phyloP scores from a whole-genome alignment of 1,284 basidiomycete genomes.

The Anthracocystis setariae region DNA sequence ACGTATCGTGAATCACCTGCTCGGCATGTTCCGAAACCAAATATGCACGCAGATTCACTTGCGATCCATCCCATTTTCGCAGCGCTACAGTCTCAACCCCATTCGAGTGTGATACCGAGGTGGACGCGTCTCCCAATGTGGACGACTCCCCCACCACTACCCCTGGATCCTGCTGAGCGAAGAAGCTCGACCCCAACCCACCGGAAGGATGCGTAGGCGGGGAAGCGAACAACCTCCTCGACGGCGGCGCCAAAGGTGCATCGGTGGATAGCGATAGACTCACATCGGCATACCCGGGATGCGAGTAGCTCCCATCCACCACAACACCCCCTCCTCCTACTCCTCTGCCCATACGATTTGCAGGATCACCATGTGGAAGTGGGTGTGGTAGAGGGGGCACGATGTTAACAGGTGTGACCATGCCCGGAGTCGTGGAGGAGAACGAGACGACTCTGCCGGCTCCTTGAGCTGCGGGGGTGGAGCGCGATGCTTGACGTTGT shows the following conservation, averaged over 20 bases:
- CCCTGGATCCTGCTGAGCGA: no score
- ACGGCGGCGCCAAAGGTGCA: background rate
- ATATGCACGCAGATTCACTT: slow-evolving; percentile 6
- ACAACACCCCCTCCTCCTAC: background rate
- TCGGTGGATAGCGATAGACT: background rate
- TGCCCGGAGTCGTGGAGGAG: background rate
- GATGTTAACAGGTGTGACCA: background rate
- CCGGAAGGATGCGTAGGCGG: background rate
- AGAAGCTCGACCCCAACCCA: background rate
- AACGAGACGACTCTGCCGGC: slow-evolving; percentile 4
- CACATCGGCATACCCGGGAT: background rate
- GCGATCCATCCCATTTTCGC: slow-evolving; percentile 34
- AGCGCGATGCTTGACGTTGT: slow-evolving; percentile 1
- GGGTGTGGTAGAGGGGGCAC: background rate
- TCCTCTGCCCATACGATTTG: no score
- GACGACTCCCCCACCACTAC: no score
- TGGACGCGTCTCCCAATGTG: background rate
- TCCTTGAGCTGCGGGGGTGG: background rate
- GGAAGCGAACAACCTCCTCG: background rate
- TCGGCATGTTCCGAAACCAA: slow-evolving; percentile 13
- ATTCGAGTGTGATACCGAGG: background rate
- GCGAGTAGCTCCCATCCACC: background rate
- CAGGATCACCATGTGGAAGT: no score
- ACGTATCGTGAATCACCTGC: slow-evolving; percentile 6
- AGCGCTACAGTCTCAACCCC: slow-evolving; percentile 9